Conservation (phyloP, 2,329 filamentous ascomycete genomes). For the Claviceps monticola region DNA sequence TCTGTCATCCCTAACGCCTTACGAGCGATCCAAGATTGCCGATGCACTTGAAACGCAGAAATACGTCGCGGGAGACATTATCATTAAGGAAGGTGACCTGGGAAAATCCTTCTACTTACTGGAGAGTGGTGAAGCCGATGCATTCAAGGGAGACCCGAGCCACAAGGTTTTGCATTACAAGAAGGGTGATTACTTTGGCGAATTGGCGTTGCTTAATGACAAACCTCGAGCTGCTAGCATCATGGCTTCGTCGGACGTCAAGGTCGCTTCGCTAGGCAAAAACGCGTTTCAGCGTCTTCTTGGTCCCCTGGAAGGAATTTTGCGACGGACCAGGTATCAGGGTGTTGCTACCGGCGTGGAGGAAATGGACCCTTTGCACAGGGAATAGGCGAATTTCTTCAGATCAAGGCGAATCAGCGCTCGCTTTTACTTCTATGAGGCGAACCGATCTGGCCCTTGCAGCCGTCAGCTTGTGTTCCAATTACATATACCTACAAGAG, state of each 20-base stretch:
- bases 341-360: conserved; percentile 48
- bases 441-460: too few species aligned
- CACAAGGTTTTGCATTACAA: conserved; percentile 65
- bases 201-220: conserved; percentile 86
- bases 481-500: neutral
- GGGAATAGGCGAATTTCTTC: conserved; percentile 10
- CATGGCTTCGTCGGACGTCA: conserved; percentile 71
- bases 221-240: conserved; percentile 85
- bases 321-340: conserved; percentile 63
- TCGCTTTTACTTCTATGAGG: too few species aligned
- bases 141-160: conserved; percentile 61
- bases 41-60: conserved; percentile 90
- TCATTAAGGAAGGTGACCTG: conserved; percentile 84
- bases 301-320: conserved; percentile 85
- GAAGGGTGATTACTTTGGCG: conserved; percentile 95
- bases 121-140: conserved; percentile 75
- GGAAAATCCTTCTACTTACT: conserved; percentile 87
- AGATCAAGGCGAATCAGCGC: too few species aligned
- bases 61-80: conserved; percentile 61
- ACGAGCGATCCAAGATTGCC: conserved; percentile 94
- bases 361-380: conserved; percentile 52
- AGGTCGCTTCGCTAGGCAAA: conserved; percentile 84
- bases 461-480: neutral
- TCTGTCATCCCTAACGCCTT: conserved; percentile 68
- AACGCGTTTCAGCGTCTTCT: conserved; percentile 88